Evolutionary conservation across 2,329 filamentous ascomycete species (phyloP).

Genomic region (Neonectria punicea): DNA sequence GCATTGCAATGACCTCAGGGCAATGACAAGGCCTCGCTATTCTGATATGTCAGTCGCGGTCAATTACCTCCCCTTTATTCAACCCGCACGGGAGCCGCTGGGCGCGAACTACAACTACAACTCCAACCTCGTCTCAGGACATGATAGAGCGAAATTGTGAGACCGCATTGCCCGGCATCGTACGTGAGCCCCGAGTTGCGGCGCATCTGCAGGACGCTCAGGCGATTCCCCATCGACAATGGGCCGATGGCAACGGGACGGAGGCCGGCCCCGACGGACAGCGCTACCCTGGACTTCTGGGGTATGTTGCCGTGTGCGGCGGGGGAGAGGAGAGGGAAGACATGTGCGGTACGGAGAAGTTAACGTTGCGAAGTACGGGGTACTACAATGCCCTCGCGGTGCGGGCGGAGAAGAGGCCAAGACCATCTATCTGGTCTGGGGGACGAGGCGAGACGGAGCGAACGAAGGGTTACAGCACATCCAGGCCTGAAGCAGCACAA

Average conservation of each 20-base stretch:
- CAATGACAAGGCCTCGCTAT: not conserved
- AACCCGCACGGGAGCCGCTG: not conserved
- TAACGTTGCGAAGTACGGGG: not conserved
- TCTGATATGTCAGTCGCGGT: not conserved
- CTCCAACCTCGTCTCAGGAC: not conserved
- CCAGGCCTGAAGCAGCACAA: not conserved
- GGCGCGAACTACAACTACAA: not conserved
- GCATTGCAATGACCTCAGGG: constrained; percentile 1
- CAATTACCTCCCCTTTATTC: constrained; percentile 5
- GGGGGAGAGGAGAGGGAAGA: not conserved
- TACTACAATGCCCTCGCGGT: constrained; percentile 1
- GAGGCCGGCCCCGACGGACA: constrained; percentile 29
- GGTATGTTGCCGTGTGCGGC: constrained; percentile 9
- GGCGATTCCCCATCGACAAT: constrained; percentile 41
- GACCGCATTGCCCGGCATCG: constrained; percentile 9
- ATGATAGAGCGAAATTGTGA: not conserved
- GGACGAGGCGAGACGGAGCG: not conserved
- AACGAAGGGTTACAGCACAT: not conserved
- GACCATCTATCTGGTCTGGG: not conserved
- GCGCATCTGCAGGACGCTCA: constrained; percentile 37
- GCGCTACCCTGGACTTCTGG: not conserved
- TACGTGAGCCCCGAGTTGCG: constrained; percentile 17
- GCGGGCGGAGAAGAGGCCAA: not conserved
- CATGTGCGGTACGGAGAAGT: too few relatives aligned
- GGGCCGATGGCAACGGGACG: constrained; percentile 35